Evolutionary conservation across 2,329 filamentous ascomycete genomes (phyloP).

Genomic region (Periconia sp.): DNA sequence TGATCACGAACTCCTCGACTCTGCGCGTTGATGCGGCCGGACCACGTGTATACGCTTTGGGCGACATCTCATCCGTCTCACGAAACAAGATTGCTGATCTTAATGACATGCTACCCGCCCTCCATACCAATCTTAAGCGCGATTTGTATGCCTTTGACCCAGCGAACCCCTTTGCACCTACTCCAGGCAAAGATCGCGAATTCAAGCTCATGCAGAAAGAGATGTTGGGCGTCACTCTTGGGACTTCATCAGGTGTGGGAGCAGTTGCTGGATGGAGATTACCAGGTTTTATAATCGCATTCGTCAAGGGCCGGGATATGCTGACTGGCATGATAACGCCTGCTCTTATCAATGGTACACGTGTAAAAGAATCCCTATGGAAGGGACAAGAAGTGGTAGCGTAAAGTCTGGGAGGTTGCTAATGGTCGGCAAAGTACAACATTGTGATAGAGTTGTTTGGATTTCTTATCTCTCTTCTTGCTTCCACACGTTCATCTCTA

Average conservation of each 20-base stretch:
- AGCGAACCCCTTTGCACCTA: slow-evolving; percentile 17
- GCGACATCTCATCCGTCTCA: slow-evolving; percentile 50
- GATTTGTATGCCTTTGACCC: slow-evolving; percentile 40
- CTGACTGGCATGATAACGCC: background rate
- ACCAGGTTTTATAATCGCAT: slow-evolving; percentile 43
- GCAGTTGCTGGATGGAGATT: slow-evolving; percentile 40
- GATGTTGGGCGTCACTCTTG: slow-evolving; percentile 34
- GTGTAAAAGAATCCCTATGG: slow-evolving; percentile 18
- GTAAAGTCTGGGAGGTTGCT: background rate
- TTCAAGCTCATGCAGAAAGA: slow-evolving; percentile 23
- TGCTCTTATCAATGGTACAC: background rate
- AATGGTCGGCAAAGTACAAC: background rate
- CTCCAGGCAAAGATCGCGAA: slow-evolving; percentile 28
- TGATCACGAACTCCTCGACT: slow-evolving; percentile 50
- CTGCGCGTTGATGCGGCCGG: slow-evolving; percentile 50
- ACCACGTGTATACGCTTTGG: slow-evolving; percentile 51
- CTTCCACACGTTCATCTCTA: too few species aligned
- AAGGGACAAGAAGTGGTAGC: slow-evolving; percentile 11
- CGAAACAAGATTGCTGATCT: slow-evolving; percentile 48
- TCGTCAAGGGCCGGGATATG: slow-evolving; percentile 47
- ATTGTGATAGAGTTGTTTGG: background rate
- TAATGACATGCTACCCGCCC: slow-evolving; percentile 41
- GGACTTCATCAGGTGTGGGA: slow-evolving; percentile 33
- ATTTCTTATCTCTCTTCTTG: background rate
- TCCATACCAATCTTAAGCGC: slow-evolving; percentile 50